Evolutionary conservation across 2,329 filamentous ascomycete genomes (phyloP).

Genomic region (Clarireedia sp.): DNA sequence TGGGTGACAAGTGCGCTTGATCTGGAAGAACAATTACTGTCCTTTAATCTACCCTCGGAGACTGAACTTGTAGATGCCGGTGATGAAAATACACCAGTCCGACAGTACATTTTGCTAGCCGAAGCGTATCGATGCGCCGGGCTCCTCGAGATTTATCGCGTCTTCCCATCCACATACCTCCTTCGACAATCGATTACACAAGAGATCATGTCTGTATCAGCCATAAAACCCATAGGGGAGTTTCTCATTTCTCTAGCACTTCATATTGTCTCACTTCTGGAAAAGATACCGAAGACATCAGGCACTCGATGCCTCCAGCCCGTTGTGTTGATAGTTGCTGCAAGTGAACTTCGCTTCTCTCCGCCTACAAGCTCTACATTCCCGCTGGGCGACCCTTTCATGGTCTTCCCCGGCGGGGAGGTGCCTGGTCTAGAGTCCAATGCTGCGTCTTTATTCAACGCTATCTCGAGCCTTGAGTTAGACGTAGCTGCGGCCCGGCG

Average conservation of each 20-base stretch:
- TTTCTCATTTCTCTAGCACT: constrained; percentile 25
- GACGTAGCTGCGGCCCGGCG: constrained; percentile 22
- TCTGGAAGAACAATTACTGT: constrained; percentile 23
- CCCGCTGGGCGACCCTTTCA: constrained; percentile 1
- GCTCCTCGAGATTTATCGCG: constrained; percentile 22
- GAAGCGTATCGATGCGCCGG: constrained; percentile 25
- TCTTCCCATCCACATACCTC: constrained; percentile 21
- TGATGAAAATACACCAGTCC: constrained; percentile 25
- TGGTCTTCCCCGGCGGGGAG: too few relatives aligned
- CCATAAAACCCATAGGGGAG: constrained; percentile 16
- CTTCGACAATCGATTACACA: constrained; percentile 8
- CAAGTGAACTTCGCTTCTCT: constrained; percentile 21
- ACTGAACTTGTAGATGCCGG: constrained; percentile 23
- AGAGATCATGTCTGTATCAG: constrained; percentile 12
- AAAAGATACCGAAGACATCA: constrained; percentile 19
- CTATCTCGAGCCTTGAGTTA: constrained; percentile 22
- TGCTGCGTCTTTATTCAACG: constrained; percentile 12
- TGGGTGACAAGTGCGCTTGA: constrained; percentile 16
- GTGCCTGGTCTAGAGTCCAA: background rate
- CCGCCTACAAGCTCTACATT: constrained; percentile 1
- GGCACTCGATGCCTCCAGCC: constrained; percentile 26
- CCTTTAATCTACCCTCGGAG: constrained; percentile 18
- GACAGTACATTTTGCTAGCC: constrained; percentile 26
- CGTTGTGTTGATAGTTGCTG: constrained; percentile 23
- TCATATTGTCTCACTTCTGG: constrained; percentile 23